Conservation (phyloP, 495 filamentous ascomycete genomes). For the Podospora comata region DNA sequence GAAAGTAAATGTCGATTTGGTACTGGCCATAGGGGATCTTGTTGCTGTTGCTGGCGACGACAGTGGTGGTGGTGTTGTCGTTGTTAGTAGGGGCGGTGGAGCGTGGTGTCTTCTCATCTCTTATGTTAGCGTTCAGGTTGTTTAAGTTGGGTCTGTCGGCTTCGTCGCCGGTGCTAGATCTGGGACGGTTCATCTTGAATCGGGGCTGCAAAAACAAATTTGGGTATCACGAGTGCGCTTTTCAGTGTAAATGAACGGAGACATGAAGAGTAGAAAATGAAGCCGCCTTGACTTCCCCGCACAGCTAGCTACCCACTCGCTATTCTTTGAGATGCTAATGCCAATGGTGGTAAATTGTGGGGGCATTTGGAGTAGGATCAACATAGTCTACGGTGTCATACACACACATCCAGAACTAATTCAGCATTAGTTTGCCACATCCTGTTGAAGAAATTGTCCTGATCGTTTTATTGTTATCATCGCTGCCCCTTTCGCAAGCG, state of each 20-base stretch:
- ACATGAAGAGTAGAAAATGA: neutral
- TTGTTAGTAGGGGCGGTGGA: constrained; percentile 2
- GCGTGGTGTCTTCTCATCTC: neutral
- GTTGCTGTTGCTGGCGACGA: constrained; percentile 45
- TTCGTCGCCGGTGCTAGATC: neutral
- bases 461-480: neutral
- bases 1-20: constrained; percentile 49
- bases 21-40: constrained; percentile 35
- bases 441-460: neutral
- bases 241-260: neutral
- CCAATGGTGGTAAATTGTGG: neutral
- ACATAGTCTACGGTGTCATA: neutral
- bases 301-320: neutral
- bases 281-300: constrained; percentile 11
- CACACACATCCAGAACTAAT: too few species aligned
- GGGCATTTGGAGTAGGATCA: neutral
- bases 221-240: neutral
- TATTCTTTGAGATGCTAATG: neutral
- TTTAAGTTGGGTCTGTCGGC: neutral
- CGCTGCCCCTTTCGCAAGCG: neutral
- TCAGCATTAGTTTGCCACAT: neutral
- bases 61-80: constrained; percentile 28
- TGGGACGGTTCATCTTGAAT: neutral
- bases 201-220: neutral
- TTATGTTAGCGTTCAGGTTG: neutral